Conservation (phyloP, 2,329 filamentous ascomycete species). For the Cytospora piceae region DNA sequence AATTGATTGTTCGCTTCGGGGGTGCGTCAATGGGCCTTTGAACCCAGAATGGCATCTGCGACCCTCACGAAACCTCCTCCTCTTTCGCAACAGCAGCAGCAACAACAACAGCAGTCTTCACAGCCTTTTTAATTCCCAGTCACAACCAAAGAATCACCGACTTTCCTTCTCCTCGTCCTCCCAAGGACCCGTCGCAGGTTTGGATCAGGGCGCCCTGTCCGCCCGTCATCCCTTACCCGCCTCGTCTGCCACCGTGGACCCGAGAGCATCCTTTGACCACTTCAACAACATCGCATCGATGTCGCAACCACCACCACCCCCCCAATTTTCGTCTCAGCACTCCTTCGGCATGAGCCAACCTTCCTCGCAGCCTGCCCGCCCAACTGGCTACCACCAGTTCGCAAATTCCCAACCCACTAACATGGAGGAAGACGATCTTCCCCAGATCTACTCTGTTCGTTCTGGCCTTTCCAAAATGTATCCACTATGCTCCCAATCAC, state of each 20-base stretch:
- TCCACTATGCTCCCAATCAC: slow-evolving; percentile 18
- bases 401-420: slow-evolving; percentile 41
- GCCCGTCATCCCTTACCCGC: slow-evolving; percentile 19
- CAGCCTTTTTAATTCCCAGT: slow-evolving; percentile 31
- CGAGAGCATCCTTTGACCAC: slow-evolving; percentile 31
- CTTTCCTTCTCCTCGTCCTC: slow-evolving; percentile 34
- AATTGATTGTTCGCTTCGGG: slow-evolving; percentile 22
- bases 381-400: slow-evolving; percentile 45
- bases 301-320: slow-evolving; percentile 44
- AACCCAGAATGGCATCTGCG: slow-evolving; percentile 43
- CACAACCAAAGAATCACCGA: slow-evolving; percentile 22
- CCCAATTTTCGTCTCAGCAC: slow-evolving; percentile 56
- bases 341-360: slow-evolving; percentile 62
- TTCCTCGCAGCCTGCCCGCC: slow-evolving; percentile 47
- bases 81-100: slow-evolving; percentile 9
- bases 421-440: slow-evolving; percentile 46
- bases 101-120: slow-evolving; percentile 15
- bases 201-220: not conserved
- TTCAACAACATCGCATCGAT: slow-evolving; percentile 32
- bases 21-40: slow-evolving; percentile 28
- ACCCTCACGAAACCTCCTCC: slow-evolving; percentile 38
- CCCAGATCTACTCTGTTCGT: slow-evolving; percentile 65
- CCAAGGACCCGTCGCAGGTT: slow-evolving; percentile 9
- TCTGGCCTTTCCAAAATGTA: slow-evolving; percentile 9
- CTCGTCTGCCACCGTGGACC: slow-evolving; percentile 3